These are phyloP conservation scores for Aspergillus sp. DNA, from an alignment of 2,329 filamentous ascomycete species.

Conservation along the genomic window DNA sequence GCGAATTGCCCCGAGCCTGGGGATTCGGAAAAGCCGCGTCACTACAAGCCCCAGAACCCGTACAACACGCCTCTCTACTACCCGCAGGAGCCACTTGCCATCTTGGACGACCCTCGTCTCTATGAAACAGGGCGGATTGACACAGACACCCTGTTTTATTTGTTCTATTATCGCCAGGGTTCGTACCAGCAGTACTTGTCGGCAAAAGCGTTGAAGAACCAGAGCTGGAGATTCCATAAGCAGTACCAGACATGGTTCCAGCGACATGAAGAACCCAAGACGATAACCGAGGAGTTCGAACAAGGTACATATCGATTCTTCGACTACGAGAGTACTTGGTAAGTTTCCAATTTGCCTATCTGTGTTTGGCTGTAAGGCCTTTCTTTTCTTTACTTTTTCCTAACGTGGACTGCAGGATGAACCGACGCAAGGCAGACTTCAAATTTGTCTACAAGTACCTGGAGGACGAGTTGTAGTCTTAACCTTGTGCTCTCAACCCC, in stretches of 20 bases:
- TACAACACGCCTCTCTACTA: constrained; percentile 81
- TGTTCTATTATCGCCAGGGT: constrained; percentile 98
- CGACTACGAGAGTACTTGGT: constrained; percentile 99
- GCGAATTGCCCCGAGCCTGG: constrained; percentile 69
- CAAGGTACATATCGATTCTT: constrained; percentile 99
- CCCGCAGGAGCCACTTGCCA: constrained; percentile 84
- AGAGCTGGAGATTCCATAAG: constrained; percentile 99
- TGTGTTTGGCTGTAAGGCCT: constrained; percentile 25
- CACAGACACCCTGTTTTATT: constrained; percentile 94
- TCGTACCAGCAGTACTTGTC: constrained; percentile 94
- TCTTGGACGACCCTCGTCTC: constrained; percentile 86
- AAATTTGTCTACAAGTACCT: constrained; percentile 98
- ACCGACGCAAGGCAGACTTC: constrained; percentile 94
- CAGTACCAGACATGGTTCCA: constrained; percentile 99
- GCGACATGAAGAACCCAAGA: constrained; percentile 96
- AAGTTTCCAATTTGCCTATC: constrained; percentile 39
- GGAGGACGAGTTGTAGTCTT: constrained; percentile 76
- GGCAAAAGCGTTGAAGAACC: constrained; percentile 94
- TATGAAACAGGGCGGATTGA: constrained; percentile 78
- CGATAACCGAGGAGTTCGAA: constrained; percentile 97
- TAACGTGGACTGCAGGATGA: constrained; percentile 71
- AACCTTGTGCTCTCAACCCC: constrained; percentile 3
- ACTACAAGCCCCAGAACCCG: constrained; percentile 79
- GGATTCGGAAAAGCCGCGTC: constrained; percentile 79
- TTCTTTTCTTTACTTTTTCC: not conserved